Base-by-base conservation (phyloP, 2,329 filamentous ascomycete genomes). In the Zasmidium citrigriseum region DNA sequence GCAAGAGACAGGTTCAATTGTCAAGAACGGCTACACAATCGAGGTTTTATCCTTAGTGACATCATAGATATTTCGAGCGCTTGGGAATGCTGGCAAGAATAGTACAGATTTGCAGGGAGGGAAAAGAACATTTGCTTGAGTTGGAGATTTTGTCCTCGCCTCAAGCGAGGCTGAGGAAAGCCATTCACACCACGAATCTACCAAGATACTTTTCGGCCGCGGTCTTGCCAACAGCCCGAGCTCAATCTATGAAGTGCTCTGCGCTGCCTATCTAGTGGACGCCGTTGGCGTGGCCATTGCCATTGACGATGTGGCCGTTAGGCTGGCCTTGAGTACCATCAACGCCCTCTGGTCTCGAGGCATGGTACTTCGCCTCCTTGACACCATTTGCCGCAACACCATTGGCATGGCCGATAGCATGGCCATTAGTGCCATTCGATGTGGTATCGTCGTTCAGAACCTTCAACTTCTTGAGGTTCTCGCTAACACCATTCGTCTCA, bases 371-470 rank as follows among this genome's bases (percentile, higher is more conserved):
- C n/a, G 69, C 63, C 10, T 60, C 55, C 52, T 66, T 61, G 22
- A 66, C 61, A 52, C 60, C 61, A 44, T 68, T 60, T 7, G 60
- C 46, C 14, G 63, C 51, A 22, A 56, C 62, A 49, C 59, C 64
- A 48, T 64, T 64, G 18, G 46, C 24, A 27, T 66, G 56, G 10
- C 64, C 64, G 20, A 64, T 63, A 10, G 52, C 41, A 22, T 41
- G 21, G 4, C 23, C 49, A 16, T 48, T 46, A 2, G 41, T 24
- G 20, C 62, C 62, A 34, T 66, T 64, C 20, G 57, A 55, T 20
- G 55, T 41, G 4, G 68, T 68, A 57, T 74, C 72, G 48, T 75
- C 70, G 59, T 74, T 74, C 61, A 74, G 67, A 52, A 74, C 67
- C 12, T 69, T 60, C 21, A 67, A 52, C 59, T 70, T 70, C 67